Base-by-base conservation (phyloP, 441 rosid species). In the Corymbia calophylla region DNA sequence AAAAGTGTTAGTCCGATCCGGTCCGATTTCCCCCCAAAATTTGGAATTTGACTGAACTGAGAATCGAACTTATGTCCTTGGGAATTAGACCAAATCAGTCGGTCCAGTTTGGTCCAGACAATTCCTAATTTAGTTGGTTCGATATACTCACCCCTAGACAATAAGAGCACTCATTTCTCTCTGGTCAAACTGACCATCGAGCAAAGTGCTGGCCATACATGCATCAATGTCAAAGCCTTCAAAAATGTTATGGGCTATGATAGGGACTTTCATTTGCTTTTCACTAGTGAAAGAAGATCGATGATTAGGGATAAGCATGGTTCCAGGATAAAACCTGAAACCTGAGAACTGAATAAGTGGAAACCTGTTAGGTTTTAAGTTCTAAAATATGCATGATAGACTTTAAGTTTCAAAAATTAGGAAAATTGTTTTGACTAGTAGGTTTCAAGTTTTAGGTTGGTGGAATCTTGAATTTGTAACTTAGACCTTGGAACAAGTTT, bases 91-190 rank as follows among this genome's bases (percentile, higher is more conserved):
- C 1, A 56, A 56, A 56, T 0, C 0, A 0, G 6, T 3, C 6
- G 0, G 9, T 56, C 62, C 1, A 21, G 9, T 56, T 0, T 0
- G 2, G 29, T 56, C 1, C 0, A 0, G 0, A 6, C 0, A 5
- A 3, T 29, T 56, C 2, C 5, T 0, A 1, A 0, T 55, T 55
- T 0, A 1, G 4, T 19, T 1, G 11, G 1, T 21, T 8, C 1
- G 11, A 55, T 19, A 19, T 55, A 9, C 10, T 55, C 25, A 55
- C 60, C 21, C 2, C 0, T 39, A 39, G 44, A 58, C n/a, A 6
- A 25, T 11, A 2, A n/a, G 80, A 68, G 47, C 80, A 9, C 4
- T 32, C 47, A 9, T 2, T 68, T 35, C 80, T 32, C 25, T 68
- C 14, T 7, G 25, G 18, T 32, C 13, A 5, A 13, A 32, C 25